These are phyloP conservation scores for Bolboschoenus planiculmis DNA, from an alignment of 176 grass and related monocot genomes.

Conservation along the genomic window DNA sequence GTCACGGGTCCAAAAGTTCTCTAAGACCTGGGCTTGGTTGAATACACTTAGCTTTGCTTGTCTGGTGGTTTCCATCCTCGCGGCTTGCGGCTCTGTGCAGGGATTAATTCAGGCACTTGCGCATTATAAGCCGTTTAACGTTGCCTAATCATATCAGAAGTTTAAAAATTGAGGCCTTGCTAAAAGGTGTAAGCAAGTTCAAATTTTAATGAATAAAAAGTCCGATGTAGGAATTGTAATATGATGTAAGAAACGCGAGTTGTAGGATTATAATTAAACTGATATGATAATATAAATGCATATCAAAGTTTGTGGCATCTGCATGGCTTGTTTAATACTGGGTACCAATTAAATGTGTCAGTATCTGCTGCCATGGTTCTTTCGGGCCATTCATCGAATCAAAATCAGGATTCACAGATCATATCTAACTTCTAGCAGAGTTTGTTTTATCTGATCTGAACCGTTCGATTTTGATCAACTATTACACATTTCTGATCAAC, in stretches of 20 bases:
- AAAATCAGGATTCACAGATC: not conserved
- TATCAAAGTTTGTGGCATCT: not conserved
- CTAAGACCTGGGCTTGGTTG: slow-evolving; percentile 62
- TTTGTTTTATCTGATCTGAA: not conserved
- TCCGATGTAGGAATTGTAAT: not conserved
- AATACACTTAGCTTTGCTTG: slow-evolving; percentile 50
- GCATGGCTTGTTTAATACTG: not conserved
- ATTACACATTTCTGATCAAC: not conserved
- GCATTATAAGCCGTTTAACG: slow-evolving; percentile 52
- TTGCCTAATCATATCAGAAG: slow-evolving; percentile 29
- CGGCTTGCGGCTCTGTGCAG: slow-evolving; percentile 54
- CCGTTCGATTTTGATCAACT: not conserved
- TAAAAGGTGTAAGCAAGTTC: not conserved
- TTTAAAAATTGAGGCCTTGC: not conserved
- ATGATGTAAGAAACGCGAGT: slow-evolving; percentile 9
- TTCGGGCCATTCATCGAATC: not conserved
- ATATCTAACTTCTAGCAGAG: no score
- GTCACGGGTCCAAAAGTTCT: slow-evolving; percentile 43
- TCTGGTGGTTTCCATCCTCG: slow-evolving; percentile 57
- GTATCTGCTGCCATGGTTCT: not conserved
- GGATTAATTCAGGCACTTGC: slow-evolving; percentile 47
- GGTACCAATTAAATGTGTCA: not conserved
- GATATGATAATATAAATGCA: slow-evolving; percentile 8
- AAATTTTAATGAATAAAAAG: slow-evolving; percentile 9
- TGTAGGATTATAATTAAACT: slow-evolving; percentile 13